phyloP scores from a whole-genome alignment of 2,329 filamentous ascomycete species.

The Phialocephala sp. region DNA sequence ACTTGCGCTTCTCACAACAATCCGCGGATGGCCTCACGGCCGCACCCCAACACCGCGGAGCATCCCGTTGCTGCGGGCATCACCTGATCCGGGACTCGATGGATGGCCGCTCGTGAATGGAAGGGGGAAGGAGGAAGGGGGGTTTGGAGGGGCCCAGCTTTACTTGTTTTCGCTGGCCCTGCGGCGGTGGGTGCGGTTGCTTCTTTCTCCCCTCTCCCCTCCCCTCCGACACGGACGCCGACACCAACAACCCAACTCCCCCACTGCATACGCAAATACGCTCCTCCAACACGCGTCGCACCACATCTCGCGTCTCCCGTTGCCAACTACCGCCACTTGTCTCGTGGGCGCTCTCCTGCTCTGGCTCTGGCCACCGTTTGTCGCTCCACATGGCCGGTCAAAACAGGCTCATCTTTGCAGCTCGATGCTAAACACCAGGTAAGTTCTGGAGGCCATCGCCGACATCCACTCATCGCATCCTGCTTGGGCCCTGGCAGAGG shows the following conservation, averaged over 20 bases:
- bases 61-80: not conserved
- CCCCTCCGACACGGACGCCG: too few relatives aligned
- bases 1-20: not conserved
- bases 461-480: not conserved
- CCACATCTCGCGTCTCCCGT: constrained; percentile 4
- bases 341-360: too few relatives aligned
- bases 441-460: not conserved
- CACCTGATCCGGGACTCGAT: constrained; percentile 14
- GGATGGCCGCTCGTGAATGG: not conserved
- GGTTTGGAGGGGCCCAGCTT: not conserved
- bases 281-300: not conserved
- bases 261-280: not conserved
- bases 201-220: too few relatives aligned
- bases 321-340: constrained; percentile 12
- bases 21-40: not conserved
- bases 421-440: not conserved
- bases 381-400: not conserved
- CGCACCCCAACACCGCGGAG: not conserved
- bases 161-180: not conserved
- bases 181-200: not conserved
- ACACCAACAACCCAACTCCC: not conserved
- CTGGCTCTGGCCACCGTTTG: not conserved
- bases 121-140: not conserved
- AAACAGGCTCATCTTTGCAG: constrained; percentile 14
- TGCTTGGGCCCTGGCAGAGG: not conserved